Evolutionary conservation across 2,329 filamentous ascomycete genomes (phyloP), one percentile per base, ranked within the genome.

Genomic region (Claviceps maximensis): DNA sequence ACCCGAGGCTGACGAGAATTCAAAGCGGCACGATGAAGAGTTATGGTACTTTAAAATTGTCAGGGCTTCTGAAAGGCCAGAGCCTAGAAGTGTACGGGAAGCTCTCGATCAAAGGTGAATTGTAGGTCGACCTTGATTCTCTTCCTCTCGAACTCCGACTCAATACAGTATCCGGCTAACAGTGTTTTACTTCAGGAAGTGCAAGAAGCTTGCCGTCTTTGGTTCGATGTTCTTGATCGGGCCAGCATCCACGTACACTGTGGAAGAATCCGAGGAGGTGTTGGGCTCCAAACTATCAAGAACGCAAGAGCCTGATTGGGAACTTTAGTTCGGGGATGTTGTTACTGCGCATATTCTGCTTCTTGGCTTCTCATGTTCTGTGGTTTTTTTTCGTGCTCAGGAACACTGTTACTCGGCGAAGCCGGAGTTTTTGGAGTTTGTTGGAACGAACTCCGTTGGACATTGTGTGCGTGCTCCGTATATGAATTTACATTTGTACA

Each of bases 61-160:
- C 65, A 12, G 74, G 74, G 6, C 69, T 64, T 25, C 61, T 74
- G 7, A 67, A 75, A 41, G 71, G 67, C 12, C 61, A 65, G 3
- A 69, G 71, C 29, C 60, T 76, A 19, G 72, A 76, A 54, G 70
- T 76, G 13, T 76, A 73, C 60, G 74, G 74, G 8, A 71, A 71
- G 49, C 60, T 75, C 44, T 69, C 62, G 44, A 69, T 76, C 54
- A 68, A 70, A 10, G 74, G 74, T 49, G 69, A 67, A 54, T 55
- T 75, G 73, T 75, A 57, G 58, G 65, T 33, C 31, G 31, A 2
- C 31, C 31, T 3, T 33, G 31, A 6, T 33, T 33, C 31, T 33
- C 31, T 33, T 2, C 7, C 31, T 10, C 31, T 10, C 31, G 3
- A 10, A 33, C 1, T 33, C 31, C 7, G 8, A 9, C 29, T 29